A percentile compares a stretch with the other conserved stretches of the same genome.
Evolutionary conservation across 441 rosid genomes (phyloP).

Genomic region (Pelargonium citronellum): DNA sequence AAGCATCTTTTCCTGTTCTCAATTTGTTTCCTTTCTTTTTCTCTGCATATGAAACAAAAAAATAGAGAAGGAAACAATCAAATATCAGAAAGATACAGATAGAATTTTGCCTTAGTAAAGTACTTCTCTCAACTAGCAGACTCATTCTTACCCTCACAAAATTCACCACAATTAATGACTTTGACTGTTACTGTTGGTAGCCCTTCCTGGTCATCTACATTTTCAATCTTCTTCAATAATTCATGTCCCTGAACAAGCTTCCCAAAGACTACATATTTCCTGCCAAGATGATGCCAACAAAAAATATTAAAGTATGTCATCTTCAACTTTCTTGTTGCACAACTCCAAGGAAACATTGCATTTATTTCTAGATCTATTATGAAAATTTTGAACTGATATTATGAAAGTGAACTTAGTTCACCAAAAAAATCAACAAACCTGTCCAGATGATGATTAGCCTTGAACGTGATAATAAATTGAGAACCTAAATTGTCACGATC

Average conservation of each 20-base stretch:
- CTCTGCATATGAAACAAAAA: constrained; percentile 29
- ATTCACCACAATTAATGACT: constrained; percentile 79
- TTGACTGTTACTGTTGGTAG: constrained; percentile 73
- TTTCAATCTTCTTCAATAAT: constrained; percentile 71
- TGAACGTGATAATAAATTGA: constrained; percentile 71
- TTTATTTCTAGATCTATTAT: too few relatives aligned
- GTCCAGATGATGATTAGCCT: constrained; percentile 71
- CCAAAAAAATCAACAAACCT: constrained; percentile 39
- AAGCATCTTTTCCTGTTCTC: constrained; percentile 39
- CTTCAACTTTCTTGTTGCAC: background rate
- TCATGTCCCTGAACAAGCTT: constrained; percentile 81
- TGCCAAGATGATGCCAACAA: constrained; percentile 31
- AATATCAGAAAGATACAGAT: background rate
- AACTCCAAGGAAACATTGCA: background rate
- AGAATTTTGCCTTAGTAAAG: background rate
- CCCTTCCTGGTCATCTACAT: constrained; percentile 74
- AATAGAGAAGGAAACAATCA: background rate
- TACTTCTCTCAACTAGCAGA: background rate
- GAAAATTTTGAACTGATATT: background rate
- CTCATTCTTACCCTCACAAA: constrained; percentile 44
- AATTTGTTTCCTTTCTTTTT: constrained; percentile 46
- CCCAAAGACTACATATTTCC: constrained; percentile 81
- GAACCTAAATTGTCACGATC: constrained; percentile 82
- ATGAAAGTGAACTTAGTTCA: constrained; percentile 6
- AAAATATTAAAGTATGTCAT: background rate